Base-by-base conservation (phyloP, 495 filamentous ascomycete genomes). In the Aspergillus asperescens region DNA sequence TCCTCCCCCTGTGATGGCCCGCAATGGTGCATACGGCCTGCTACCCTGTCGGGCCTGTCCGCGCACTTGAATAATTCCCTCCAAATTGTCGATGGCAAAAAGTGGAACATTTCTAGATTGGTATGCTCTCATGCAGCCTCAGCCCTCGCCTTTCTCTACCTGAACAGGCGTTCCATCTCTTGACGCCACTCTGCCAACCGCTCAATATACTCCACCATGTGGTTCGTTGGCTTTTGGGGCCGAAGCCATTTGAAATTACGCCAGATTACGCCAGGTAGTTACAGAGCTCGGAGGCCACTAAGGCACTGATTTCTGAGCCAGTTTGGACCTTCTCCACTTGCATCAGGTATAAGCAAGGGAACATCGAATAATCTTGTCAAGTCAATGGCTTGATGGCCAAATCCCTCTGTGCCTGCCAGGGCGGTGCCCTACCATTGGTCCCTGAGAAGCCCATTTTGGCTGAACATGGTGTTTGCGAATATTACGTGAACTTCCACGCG, bases 301-400 rank as follows among this genome's bases (percentile, higher is more conserved):
- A n/a, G n/a, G n/a, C n/a, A n/a, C n/a, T n/a, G n/a, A n/a, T n/a
- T n/a, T n/a, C n/a, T 16, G 24, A 43, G 37, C 23, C 18, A 41
- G 5, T n/a, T 18, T 39, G 22, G 7, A 15, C 12, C 9, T 38
- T 43, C 50, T 19, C 41, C 50, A 43, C 31, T n/a, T 42, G 38
- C 40, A 48, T 48, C 48, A 25, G 29, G 47, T n/a, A 43, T 19
- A 53, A 46, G 57, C 52, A 55, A 59, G 52, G 57, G 29, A 29
- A 55, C 28, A 22, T 1, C 12, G 32, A 32, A 47, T 31, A 40
- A 15, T 15, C 29, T 32, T 15, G 37, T 7, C 8, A 50, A 47
- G 18, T 38, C 27, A 38, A 23, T 52, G 37, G 43, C 38, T 35
- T 25, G 18, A 43, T 42, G 35, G 7, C 27, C 15, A 34, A 8